Percentiles rank a stretch among this genome's conserved stretches.
Evolutionary conservation across 208 protist species (phyloP).

Genomic region (Porcisia hertigi): DNA sequence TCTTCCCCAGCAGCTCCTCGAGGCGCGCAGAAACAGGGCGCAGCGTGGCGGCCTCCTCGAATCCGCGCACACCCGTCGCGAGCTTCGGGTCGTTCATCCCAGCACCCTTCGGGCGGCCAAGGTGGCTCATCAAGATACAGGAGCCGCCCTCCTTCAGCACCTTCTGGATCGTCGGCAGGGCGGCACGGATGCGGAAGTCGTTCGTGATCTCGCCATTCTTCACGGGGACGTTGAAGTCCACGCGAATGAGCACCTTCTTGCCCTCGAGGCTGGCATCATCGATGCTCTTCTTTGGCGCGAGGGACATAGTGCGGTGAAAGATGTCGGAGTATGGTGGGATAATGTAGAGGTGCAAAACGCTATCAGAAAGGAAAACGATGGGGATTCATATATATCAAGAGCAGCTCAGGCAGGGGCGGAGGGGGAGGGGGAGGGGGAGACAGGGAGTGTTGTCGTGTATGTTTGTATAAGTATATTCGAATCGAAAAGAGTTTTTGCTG

Average conservation of each 20-base stretch:
- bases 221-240: conserved; percentile 97
- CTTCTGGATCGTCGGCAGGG: conserved; percentile 96
- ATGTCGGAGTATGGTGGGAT: too few relatives aligned
- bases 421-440: background rate
- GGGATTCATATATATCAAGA: background rate
- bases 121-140: conserved; percentile 95
- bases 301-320: background rate
- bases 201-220: conserved; percentile 92
- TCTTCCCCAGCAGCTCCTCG: conserved; percentile 79
- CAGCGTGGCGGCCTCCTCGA: too few relatives aligned
- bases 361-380: too few relatives aligned
- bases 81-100: too few relatives aligned
- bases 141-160: conserved; percentile 93
- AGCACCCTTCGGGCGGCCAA: conserved; percentile 96
- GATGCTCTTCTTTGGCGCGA: conserved; percentile 74
- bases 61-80: too few relatives aligned
- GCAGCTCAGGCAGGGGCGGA: background rate
- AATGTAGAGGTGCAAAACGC: too few relatives aligned
- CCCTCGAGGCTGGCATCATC: conserved; percentile 59
- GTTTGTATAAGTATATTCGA: too few relatives aligned
- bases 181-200: conserved; percentile 93
- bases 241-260: conserved; percentile 94
- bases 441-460: background rate
- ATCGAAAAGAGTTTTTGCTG: too few relatives aligned
- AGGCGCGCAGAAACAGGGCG: too few relatives aligned